These are phyloP conservation scores for Wallacemonas collosoma DNA, from an alignment of 208 protist genomes.

Conservation along the genomic window DNA sequence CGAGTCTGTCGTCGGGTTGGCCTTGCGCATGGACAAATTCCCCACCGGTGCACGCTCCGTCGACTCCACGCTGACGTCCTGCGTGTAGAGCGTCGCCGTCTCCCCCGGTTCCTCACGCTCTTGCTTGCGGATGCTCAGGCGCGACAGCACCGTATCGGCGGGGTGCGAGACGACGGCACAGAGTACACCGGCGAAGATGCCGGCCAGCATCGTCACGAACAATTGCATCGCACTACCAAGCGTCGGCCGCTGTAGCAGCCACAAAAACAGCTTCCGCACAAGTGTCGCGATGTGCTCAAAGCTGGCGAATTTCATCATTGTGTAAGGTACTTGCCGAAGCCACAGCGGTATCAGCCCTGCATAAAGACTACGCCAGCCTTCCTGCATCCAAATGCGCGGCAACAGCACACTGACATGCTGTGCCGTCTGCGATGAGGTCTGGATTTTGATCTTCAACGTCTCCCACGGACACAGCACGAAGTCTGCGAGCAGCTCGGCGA, in stretches of 20 bases:
- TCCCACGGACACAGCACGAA: conserved; percentile 73
- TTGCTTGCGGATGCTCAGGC: conserved; percentile 63
- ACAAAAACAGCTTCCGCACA: conserved; percentile 30
- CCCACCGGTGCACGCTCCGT: background rate
- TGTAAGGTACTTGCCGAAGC: conserved; percentile 94
- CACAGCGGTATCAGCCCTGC: conserved; percentile 89
- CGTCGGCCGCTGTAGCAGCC: conserved; percentile 6
- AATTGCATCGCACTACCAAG: conserved; percentile 30
- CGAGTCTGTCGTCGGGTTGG: background rate
- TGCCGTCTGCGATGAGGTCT: conserved; percentile 40
- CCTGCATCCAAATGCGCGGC: conserved; percentile 55
- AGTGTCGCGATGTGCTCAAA: conserved; percentile 62
- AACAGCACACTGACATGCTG: conserved; percentile 37
- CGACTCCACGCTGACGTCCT: background rate
- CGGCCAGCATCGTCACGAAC: conserved; percentile 63
- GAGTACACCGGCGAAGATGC: conserved; percentile 91
- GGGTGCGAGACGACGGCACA: conserved; percentile 95
- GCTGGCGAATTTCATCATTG: conserved; percentile 93
- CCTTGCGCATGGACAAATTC: background rate
- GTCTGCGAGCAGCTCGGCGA: conserved; percentile 78
- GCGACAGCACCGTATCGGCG: conserved; percentile 95
- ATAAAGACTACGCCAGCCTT: conserved; percentile 79
- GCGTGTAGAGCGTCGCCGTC: background rate
- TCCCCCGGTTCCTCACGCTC: background rate
- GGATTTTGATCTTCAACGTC: conserved; percentile 78